Conservation (phyloP, 2,329 filamentous ascomycete species). For the Sarocladiaceae sp. region DNA sequence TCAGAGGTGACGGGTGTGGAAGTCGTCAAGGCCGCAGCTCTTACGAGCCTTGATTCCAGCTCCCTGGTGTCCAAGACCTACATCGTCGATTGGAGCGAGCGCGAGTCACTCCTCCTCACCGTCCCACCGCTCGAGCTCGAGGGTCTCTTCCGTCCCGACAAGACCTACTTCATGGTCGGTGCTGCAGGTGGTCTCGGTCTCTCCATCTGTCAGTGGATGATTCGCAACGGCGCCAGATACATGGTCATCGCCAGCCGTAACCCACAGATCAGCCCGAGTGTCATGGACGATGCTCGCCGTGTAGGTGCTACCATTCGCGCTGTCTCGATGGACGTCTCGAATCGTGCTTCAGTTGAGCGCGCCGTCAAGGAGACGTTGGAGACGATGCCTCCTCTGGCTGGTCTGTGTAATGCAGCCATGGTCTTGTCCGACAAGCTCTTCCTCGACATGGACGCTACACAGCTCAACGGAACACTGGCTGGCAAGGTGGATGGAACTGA, state of each 20-base stretch:
- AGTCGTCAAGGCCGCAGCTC: not conserved
- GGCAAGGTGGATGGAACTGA: conserved; percentile 29
- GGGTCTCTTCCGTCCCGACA: conserved; percentile 12
- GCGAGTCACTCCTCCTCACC: not conserved
- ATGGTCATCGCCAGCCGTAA: conserved; percentile 30
- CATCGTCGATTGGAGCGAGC: not conserved
- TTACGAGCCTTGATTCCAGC: not conserved
- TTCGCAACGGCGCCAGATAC: conserved; percentile 24
- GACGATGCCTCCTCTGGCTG: conserved; percentile 27
- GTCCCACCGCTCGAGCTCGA: not conserved
- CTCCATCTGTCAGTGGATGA: conserved; percentile 31
- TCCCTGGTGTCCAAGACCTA: not conserved
- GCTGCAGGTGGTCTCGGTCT: conserved; percentile 26
- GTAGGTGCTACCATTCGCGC: conserved; percentile 8
- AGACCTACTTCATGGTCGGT: conserved; percentile 27
- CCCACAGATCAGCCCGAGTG: conserved; percentile 20
- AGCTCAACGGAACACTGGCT: conserved; percentile 14
- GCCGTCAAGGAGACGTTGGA: conserved; percentile 16
- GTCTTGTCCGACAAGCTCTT: conserved; percentile 32
- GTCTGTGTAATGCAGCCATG: conserved; percentile 39
- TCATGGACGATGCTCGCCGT: conserved; percentile 7
- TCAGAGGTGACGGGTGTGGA: not conserved
- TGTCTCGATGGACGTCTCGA: conserved; percentile 2
- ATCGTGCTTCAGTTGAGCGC: not conserved
- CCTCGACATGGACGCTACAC: conserved; percentile 19